These are phyloP conservation scores for Collybiopsis confluens DNA, from an alignment of 768 basidiomycete species.

Conservation along the genomic window DNA sequence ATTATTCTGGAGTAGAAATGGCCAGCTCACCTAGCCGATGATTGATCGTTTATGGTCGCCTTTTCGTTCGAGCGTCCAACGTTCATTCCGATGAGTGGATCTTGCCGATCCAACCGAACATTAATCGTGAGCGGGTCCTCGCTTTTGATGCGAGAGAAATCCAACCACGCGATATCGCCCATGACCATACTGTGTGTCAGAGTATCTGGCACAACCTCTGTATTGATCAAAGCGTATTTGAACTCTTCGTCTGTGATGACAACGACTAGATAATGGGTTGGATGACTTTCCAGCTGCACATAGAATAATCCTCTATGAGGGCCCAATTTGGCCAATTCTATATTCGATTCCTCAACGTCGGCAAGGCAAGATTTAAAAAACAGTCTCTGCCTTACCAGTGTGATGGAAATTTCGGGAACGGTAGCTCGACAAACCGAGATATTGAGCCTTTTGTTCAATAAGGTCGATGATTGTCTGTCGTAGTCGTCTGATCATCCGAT, in stretches of 20 bases:
- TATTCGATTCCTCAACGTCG: not conserved
- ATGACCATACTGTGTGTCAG: conserved; percentile 60
- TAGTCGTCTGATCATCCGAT: conserved; percentile 3
- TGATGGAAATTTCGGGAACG: conserved; percentile 61
- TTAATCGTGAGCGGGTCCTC: conserved; percentile 25
- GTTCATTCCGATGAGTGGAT: conserved; percentile 22
- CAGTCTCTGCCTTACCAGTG: conserved; percentile 44
- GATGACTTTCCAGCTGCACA: conserved; percentile 74
- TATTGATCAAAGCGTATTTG: conserved; percentile 77
- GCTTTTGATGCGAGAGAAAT: conserved; percentile 62
- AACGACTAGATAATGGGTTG: conserved; percentile 79
- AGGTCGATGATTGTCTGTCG: conserved; percentile 81
- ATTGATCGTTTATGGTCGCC: not conserved
- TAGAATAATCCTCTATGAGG: conserved; percentile 57
- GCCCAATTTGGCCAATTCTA: conserved; percentile 74
- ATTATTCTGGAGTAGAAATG: not conserved
- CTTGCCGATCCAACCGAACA: conserved; percentile 17
- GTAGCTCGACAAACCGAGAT: conserved; percentile 77
- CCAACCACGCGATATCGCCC: conserved; percentile 78
- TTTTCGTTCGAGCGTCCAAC: conserved; percentile 12
- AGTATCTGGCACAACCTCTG: conserved; percentile 47
- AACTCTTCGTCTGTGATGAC: conserved; percentile 76
- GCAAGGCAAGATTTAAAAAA: not conserved
- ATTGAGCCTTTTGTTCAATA: conserved; percentile 80
- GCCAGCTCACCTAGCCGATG: conserved; percentile 14